Base-by-base conservation (phyloP, 768 basidiomycete species). In the Lentinula boryana region DNA sequence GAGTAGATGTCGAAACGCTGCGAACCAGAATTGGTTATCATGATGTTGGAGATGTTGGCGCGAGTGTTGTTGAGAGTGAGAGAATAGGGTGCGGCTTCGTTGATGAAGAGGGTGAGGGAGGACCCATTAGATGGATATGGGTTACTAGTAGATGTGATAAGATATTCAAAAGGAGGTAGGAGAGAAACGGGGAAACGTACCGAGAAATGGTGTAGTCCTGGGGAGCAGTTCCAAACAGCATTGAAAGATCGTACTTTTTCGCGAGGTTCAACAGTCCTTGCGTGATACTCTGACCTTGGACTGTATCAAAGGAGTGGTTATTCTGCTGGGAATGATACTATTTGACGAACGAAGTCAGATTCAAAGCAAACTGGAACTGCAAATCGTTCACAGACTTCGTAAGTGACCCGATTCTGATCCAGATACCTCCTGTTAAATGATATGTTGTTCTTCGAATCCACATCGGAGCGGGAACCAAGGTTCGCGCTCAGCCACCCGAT, bases 351-450 rank as follows among this genome's bases (percentile, higher is more conserved):
- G 62, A 2, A 49, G 53, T 36, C 36, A 38, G n/a, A 31, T 12
- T 27, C 5, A 21, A 18, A 23, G 16, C 13, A 31, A 43, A 10
- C 23, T 9, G 2, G 49, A 43, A 8, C 50, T 31, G 27, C 27
- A 12, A 35, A 52, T 10, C 10, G n/a, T 10, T 6, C 16, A 57
- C 56, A 5, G 9, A 57, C 56, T 73, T 92, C 82, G 60, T 85
- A 91, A 10, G 87, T 88, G 32, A 88, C 83, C 27, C 87, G 83
- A 68, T 93, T 93, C 46, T 88, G 82, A 66, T 93, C 91, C 15
- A 94, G 74, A 68, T 94, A 93, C 32, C 91, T 79, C 32, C 91
- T 78, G 35, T 77, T 80, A 70, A 91, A 88, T 0, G 80, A 79
- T 55, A 91, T 72, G 66, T 86, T 82, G 61, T 78, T 75, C 65